phyloP scores from a whole-genome alignment of 2,329 filamentous ascomycete species.

The Aspergillus jensenii region DNA sequence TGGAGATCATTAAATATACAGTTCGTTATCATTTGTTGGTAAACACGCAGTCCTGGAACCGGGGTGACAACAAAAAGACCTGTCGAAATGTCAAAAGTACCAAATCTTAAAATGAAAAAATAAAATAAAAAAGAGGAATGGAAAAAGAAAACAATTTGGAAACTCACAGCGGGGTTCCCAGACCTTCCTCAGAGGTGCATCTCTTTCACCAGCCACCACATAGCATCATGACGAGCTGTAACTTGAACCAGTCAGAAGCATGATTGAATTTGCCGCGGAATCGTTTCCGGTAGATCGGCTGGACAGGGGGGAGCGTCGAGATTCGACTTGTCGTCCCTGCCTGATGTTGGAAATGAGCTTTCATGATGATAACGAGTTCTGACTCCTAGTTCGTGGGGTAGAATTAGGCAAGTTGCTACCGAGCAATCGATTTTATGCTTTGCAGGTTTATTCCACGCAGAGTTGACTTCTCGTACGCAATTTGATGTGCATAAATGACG shows the following conservation, averaged over 20 bases:
- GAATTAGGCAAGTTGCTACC: background rate
- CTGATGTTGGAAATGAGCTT: constrained; percentile 6
- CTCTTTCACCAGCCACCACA: background rate
- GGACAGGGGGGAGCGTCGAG: constrained; percentile 14
- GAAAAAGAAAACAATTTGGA: background rate
- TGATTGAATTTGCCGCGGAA: constrained; percentile 18
- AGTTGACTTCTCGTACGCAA: background rate
- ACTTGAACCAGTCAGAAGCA: constrained; percentile 11
- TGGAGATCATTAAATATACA: background rate
- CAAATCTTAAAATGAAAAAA: background rate
- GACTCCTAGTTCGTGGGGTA: background rate
- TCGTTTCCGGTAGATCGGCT: constrained; percentile 23
- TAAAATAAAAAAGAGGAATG: background rate
- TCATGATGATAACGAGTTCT: background rate
- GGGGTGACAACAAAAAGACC: constrained; percentile 15
- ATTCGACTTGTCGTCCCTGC: constrained; percentile 11
- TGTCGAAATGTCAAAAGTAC: constrained; percentile 23
- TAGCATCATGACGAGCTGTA: constrained; percentile 12
- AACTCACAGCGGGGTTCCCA: background rate
- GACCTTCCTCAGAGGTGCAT: background rate
- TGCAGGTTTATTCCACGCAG: background rate
- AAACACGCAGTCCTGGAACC: background rate
- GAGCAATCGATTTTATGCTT: background rate
- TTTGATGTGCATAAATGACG: background rate
- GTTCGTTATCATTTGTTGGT: background rate